These are phyloP conservation scores for Claviceps spartinae DNA, from an alignment of 2,329 filamentous ascomycete genomes.

Conservation along the genomic window DNA sequence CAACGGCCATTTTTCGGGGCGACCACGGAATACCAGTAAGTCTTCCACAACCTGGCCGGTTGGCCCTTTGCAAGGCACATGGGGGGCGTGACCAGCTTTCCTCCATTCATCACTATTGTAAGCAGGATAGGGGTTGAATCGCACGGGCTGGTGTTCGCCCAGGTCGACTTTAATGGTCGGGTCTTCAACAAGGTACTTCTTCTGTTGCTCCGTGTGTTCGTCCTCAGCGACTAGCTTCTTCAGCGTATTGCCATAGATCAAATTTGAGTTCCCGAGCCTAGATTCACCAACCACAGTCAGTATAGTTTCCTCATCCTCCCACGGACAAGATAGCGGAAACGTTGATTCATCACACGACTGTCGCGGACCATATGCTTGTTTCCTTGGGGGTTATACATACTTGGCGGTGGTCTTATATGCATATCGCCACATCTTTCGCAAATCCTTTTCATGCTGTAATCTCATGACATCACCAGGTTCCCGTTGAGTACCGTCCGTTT, in stretches of 20 bases:
- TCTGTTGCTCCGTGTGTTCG: conserved; percentile 19
- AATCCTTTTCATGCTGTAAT: conserved; percentile 29
- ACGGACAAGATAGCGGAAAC: not conserved
- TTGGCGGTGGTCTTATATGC: conserved; percentile 26
- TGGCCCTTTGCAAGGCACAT: conserved; percentile 52
- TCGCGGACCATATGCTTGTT: no score
- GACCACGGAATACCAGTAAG: conserved; percentile 48
- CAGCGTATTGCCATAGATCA: conserved; percentile 45
- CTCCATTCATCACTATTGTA: conserved; percentile 54
- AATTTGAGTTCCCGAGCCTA: conserved; percentile 32
- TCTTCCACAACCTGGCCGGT: conserved; percentile 46
- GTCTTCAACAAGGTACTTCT: conserved; percentile 18
- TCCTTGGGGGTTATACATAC: conserved; percentile 17
- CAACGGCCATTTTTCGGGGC: conserved; percentile 43
- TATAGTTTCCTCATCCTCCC: not conserved
- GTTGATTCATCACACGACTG: no score
- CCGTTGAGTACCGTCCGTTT: conserved; percentile 22
- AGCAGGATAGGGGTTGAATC: conserved; percentile 58
- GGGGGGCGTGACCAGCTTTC: conserved; percentile 38
- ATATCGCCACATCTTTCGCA: conserved; percentile 26
- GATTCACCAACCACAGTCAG: not conserved
- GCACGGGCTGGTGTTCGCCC: conserved; percentile 33
- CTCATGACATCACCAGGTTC: conserved; percentile 19
- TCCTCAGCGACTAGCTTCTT: conserved; percentile 30
- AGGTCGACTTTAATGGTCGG: conserved; percentile 25